Evolutionary conservation across 148 eudicot species (phyloP), one percentile per base, ranked within the genome.

Genomic region (Heliamphora exappendiculata): DNA sequence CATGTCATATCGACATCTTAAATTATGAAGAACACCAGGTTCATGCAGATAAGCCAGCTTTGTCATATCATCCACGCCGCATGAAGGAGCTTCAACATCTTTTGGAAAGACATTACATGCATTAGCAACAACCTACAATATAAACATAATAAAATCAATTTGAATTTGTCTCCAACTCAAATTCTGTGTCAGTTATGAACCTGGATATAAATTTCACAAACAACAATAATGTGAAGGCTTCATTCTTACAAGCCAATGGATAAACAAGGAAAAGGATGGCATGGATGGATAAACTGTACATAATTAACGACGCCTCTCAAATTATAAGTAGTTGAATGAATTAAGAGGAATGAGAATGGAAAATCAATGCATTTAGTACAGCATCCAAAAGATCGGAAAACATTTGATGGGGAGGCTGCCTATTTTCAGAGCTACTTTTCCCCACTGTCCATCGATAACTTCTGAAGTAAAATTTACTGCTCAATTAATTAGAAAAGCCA

Each of bases 1-100:
- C 37, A 79, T 79, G 78, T 85, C 90, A 85, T 83, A 90, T 53
- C 94, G 89, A 76, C 84, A 82, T 76, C 78, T 90, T 73, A 90
- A 74, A 82, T 90, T 90, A 50, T 90, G 85, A 65, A 90, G 83
- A 71, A 90, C 94, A 68, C 94, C 94, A 39, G 94, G 94, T 70
- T 90, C 91, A 77, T 90, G 94, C 70, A 90, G 83, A 86, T 90
- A 90, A 70, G 94, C 87, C 72, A 90, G 81, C 83, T 84, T 90
- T 54, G 94, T 90, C 94, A 90, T 90, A 70, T 90, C 94, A 79
- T 90, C 91, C 44, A 90, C 90, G 26, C 93, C 93, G 62, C 86
- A 81, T 33, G 84, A 67, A 64, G 93, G 90, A 69, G 93, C 90
- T 81, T 89, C 93, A 39, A 80, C 76, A 76, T 89, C 93, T 81